Conservation (phyloP, 257 asterid genomes). For the Solanum peruvianum region DNA sequence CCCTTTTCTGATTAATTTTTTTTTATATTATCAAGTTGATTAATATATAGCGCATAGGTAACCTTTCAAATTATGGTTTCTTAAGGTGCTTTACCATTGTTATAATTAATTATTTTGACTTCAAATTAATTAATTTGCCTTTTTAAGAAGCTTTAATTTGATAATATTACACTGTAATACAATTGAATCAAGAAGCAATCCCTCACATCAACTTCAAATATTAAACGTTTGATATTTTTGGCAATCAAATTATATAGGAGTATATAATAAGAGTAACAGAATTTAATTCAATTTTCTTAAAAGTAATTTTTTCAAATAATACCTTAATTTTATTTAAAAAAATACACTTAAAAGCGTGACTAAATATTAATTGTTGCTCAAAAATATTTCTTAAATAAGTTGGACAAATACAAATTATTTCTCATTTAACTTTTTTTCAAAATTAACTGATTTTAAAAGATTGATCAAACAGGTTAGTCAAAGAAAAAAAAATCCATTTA, state of each 20-base stretch:
- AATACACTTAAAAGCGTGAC: background rate
- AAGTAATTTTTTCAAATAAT: background rate
- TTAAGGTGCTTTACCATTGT: background rate
- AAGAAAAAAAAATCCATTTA: too few relatives aligned
- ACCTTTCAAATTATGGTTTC: background rate
- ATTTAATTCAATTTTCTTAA: too few relatives aligned
- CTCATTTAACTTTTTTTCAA: too few relatives aligned
- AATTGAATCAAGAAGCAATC: too few relatives aligned
- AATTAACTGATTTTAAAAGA: too few relatives aligned
- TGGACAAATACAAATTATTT: too few relatives aligned
- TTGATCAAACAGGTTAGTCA: too few relatives aligned
- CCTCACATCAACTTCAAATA: too few relatives aligned
- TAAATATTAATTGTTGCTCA: background rate
- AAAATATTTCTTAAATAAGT: background rate
- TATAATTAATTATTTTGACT: background rate
- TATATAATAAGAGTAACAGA: background rate
- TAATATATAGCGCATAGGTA: background rate
- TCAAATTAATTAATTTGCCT: background rate
- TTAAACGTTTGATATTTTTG: background rate
- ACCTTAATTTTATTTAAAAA: too few relatives aligned
- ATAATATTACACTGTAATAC: background rate
- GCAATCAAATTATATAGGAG: background rate
- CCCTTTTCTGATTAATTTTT: accelerated
- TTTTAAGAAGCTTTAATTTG: background rate
- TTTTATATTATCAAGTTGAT: background rate